These are phyloP conservation scores for Saprolegnia diclina DNA, from an alignment of 352 stramenopile genomes.

Conservation along the genomic window DNA sequence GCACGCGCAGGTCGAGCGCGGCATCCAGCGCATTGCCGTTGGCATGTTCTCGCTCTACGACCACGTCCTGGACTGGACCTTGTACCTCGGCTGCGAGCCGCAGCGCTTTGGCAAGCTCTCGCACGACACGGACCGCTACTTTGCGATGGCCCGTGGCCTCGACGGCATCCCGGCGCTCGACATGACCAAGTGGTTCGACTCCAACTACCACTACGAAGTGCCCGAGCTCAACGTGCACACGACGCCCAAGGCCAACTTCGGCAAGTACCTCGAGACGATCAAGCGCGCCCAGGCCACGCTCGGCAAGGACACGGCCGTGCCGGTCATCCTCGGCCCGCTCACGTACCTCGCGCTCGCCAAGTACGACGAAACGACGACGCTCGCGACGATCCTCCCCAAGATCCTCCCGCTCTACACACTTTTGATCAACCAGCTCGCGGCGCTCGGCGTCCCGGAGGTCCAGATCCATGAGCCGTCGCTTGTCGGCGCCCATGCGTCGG, in stretches of 20 bases:
- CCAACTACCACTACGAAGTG: constrained; percentile 95
- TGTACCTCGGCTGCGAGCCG: constrained; percentile 70
- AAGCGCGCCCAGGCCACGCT: constrained; percentile 74
- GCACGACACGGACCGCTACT: constrained; percentile 68
- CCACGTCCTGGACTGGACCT: constrained; percentile 86
- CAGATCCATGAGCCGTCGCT: constrained; percentile 90
- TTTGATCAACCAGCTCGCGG: constrained; percentile 63
- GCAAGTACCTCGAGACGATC: constrained; percentile 55
- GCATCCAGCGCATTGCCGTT: constrained; percentile 74
- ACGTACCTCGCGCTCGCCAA: constrained; percentile 80
- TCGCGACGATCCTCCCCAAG: constrained; percentile 60
- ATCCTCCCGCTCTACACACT: constrained; percentile 76
- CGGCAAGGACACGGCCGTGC: constrained; percentile 76
- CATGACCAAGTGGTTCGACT: constrained; percentile 95
- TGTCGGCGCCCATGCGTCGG: constrained; percentile 58
- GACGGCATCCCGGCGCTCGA: constrained; percentile 87
- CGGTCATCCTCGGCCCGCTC: constrained; percentile 75
- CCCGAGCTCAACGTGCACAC: constrained; percentile 80
- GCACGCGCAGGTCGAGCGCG: constrained; percentile 70
- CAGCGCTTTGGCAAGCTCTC: constrained; percentile 68
- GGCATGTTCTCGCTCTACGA: constrained; percentile 90
- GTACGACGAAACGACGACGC: constrained; percentile 60
- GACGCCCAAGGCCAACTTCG: constrained; percentile 74
- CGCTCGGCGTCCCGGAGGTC: constrained; percentile 74
- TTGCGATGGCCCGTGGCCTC: constrained; percentile 86